Evolutionary conservation across 176 grass and related monocot species (phyloP), one percentile per base, ranked within the genome.

Genomic region (Dendrocalamus sinicus): DNA sequence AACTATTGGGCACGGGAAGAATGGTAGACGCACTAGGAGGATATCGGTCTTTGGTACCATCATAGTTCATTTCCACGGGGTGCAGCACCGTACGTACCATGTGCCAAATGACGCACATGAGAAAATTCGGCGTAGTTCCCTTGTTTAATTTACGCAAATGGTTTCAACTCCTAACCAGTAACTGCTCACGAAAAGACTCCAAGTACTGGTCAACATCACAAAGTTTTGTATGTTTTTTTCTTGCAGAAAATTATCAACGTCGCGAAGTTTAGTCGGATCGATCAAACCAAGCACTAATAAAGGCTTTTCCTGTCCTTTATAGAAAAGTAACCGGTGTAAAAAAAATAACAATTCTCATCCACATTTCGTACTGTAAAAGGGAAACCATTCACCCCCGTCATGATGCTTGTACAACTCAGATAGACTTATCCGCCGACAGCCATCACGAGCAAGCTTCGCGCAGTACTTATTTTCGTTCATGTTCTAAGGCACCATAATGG

Each of bases 301-400:
- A 88, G 64, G 74, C 75, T 79, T 82, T 73, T 20, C 41, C 54
- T 20, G 41, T 48, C 74, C 58, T 73, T 66, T 26, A 0, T 8
- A 40, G 9, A 48, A 61, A 22, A 22, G n/a, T 3, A 61, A 2
- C 60, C 3, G 2, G 40, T n/a, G 30, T 35, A n/a, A 44, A 7
- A 12, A 7, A 77, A 14, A 70, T 7, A 50, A 16, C 22, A 76
- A 12, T 70, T 70, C 10, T 3, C 10, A 14, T 9, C 24, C 1
- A 23, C n/a, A 39, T 73, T 58, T 80, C 76, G 60, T 80, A 44
- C 40, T 59, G 87, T 89, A 69, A 70, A 81, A 89, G 70, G 70
- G 28, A 75, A 54, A 4, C 59, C 19, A 84, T 67, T 85, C 82
- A 80, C 59, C 59, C 45, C 0, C 0, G 37, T 66, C 60, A 81